These are phyloP conservation scores for Monosporascus cannonballus DNA, from an alignment of 2,329 filamentous ascomycete species.

Conservation along the genomic window DNA sequence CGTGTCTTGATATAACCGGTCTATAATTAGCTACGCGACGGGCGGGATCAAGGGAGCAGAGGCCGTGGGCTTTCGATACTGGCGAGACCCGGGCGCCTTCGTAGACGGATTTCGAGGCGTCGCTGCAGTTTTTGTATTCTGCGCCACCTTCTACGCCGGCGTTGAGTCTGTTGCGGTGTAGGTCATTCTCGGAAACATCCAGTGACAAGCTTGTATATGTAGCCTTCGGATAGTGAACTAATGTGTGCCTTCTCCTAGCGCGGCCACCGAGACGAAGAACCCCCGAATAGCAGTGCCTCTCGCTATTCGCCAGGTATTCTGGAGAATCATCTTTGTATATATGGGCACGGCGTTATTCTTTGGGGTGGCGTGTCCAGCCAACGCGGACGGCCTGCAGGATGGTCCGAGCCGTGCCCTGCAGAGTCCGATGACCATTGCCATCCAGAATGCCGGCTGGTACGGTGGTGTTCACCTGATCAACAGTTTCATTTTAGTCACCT, in stretches of 20 bases:
- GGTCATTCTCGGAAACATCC: slow-evolving; percentile 48
- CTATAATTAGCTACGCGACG: slow-evolving; percentile 48
- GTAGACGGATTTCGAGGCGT: slow-evolving; percentile 61
- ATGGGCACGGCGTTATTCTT: slow-evolving; percentile 71
- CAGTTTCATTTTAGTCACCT: slow-evolving; percentile 68
- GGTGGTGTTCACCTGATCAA: slow-evolving; percentile 73
- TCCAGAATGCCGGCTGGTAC: slow-evolving; percentile 68
- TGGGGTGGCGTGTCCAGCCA: slow-evolving; percentile 65
- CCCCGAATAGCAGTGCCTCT: slow-evolving; percentile 49
- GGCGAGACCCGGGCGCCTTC: slow-evolving; percentile 66
- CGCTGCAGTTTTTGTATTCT: slow-evolving; percentile 62
- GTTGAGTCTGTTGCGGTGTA: slow-evolving; percentile 51
- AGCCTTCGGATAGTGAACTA: not conserved
- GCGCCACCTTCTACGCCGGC: slow-evolving; percentile 65
- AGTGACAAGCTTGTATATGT: no score
- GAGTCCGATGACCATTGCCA: slow-evolving; percentile 68
- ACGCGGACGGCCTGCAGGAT: slow-evolving; percentile 57
- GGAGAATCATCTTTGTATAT: slow-evolving; percentile 57
- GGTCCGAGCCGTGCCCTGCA: slow-evolving; percentile 57
- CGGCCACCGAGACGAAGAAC: slow-evolving; percentile 55
- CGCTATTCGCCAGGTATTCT: slow-evolving; percentile 55
- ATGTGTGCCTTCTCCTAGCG: slow-evolving; percentile 15
- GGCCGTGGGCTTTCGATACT: slow-evolving; percentile 63
- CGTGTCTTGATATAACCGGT: slow-evolving; percentile 4
- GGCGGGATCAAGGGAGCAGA: slow-evolving; percentile 59